Conservation (phyloP, 176 grass and related monocot species). For the Oryza glumipatula region DNA sequence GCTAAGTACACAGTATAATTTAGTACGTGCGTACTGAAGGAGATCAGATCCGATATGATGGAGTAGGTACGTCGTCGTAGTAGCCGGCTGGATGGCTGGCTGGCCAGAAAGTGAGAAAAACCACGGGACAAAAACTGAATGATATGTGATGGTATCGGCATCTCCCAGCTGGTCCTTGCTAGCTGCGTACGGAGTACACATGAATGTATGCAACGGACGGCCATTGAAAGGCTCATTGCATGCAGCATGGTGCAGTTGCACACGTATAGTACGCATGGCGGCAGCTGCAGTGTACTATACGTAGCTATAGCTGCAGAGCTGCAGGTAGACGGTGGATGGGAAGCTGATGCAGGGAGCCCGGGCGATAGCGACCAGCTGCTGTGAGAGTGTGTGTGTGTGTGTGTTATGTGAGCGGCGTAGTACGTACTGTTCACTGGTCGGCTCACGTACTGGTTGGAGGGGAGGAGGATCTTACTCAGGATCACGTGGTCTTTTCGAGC, state of each 20-base stretch:
- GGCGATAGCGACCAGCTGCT: not conserved
- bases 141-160: conserved; percentile 47
- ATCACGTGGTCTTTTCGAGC: conserved; percentile 72
- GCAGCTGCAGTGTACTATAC: not conserved
- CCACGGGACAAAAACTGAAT: conserved; percentile 19
- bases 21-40: not conserved
- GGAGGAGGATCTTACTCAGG: conserved; percentile 44
- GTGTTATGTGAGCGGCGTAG: not conserved
- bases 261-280: conserved; percentile 10
- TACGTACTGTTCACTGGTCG: not conserved
- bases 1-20: not conserved
- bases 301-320: not conserved
- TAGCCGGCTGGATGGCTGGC: not conserved
- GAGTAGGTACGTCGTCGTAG: not conserved
- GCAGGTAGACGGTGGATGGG: no score
- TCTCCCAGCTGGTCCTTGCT: conserved; percentile 27
- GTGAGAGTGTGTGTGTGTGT: no score
- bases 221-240: not conserved
- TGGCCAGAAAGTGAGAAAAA: conserved; percentile 1
- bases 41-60: not conserved
- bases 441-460: not conserved
- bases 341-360: not conserved
- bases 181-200: not conserved
- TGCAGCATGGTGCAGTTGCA: not conserved
- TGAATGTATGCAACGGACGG: not conserved